These are phyloP conservation scores for Barnettozyma vustinii DNA, from an alignment of 805 yeast genomes.

Conservation along the genomic window DNA sequence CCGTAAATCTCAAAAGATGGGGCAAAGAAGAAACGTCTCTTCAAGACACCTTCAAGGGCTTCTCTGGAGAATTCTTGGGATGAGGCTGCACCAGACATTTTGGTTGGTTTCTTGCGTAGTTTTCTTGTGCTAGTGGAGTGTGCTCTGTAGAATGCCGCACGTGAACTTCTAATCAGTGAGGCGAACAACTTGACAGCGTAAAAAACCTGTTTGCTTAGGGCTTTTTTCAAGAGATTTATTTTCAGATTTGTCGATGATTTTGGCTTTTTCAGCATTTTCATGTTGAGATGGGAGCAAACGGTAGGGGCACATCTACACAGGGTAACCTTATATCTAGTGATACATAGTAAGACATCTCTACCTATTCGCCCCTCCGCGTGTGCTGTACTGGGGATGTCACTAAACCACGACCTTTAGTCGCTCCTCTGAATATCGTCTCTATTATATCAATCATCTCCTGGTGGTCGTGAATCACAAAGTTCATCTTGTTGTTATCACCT, in stretches of 20 bases:
- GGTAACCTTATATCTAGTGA: not conserved
- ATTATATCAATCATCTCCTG: conserved; percentile 90
- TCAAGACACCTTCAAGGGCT: conserved; percentile 79
- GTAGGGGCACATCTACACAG: not conserved
- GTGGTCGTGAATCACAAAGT: conserved; percentile 68
- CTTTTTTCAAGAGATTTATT: not conserved
- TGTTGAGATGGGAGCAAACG: not conserved
- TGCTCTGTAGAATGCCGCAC: conserved; percentile 2
- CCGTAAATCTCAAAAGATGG: conserved; percentile 98
- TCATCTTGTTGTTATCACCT: conserved; percentile 92
- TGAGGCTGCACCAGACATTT: conserved; percentile 24
- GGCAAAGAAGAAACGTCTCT: conserved; percentile 94
- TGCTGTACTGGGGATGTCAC: conserved; percentile 65
- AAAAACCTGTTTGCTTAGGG: not conserved
- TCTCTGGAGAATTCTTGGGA: conserved; percentile 68
- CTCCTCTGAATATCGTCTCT: conserved; percentile 88
- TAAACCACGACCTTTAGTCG: conserved; percentile 86
- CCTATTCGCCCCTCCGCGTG: conserved; percentile 16
- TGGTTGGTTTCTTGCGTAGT: conserved; percentile 8
- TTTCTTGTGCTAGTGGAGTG: not conserved
- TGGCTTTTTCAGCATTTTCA: not conserved
- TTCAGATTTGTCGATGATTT: not conserved
- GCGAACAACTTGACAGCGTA: conserved; percentile 1
- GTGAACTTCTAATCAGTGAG: conserved; percentile 3
- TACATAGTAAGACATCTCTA: not conserved